These are phyloP conservation scores for Mortierella sp. DNA, from an alignment of 371 early-diverging fungal genomes.

Conservation along the genomic window DNA sequence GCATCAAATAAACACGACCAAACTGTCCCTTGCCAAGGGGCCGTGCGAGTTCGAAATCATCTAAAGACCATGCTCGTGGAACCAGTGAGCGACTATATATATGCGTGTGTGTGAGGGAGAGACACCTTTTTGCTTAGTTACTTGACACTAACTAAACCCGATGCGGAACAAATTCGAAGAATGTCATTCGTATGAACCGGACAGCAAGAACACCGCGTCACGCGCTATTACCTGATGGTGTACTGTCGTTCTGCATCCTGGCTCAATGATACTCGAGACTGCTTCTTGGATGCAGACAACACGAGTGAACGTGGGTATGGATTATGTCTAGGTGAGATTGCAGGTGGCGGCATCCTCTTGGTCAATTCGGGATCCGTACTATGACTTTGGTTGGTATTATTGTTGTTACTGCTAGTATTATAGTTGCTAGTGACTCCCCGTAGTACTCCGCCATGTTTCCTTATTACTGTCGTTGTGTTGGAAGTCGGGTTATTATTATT, in stretches of 20 bases:
- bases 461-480: conserved; percentile 8
- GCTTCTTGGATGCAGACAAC: conserved; percentile 14
- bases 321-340: conserved; percentile 30
- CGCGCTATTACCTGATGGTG: too few species aligned
- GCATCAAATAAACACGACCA: conserved; percentile 97
- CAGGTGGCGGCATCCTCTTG: conserved; percentile 40
- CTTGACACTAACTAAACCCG: not conserved
- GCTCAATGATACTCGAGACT: conserved; percentile 8
- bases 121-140: not conserved
- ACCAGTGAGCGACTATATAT: conserved; percentile 20
- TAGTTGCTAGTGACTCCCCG: not conserved
- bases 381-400: not conserved
- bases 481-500: not conserved
- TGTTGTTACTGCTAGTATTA: not conserved
- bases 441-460: not conserved
- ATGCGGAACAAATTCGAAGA: too few species aligned
- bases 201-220: too few species aligned
- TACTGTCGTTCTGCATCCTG: not conserved
- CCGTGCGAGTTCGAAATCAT: conserved; percentile 97
- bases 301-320: conserved; percentile 32
- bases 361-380: not conserved
- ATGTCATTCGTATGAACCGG: too few species aligned
- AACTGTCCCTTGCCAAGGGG: conserved; percentile 97
- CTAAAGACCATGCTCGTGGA: conserved; percentile 75
- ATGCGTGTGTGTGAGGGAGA: not conserved